Base-by-base conservation (phyloP, 2,329 filamentous ascomycete genomes). In the Teratosphaeriaceae sp. region DNA sequence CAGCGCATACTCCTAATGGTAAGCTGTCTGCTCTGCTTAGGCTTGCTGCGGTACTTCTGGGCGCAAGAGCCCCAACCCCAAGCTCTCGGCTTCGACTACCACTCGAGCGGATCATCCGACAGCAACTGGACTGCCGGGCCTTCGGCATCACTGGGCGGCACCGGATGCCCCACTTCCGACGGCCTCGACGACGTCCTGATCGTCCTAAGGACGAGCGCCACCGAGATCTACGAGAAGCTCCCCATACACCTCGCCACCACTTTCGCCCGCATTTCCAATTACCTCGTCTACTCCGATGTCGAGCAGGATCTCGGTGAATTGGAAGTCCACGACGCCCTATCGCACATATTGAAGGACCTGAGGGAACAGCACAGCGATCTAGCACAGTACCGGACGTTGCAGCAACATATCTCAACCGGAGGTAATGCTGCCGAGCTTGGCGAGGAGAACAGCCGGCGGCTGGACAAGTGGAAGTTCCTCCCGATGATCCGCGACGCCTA, bases 141-240 rank as follows among this genome's bases (percentile, higher is more conserved):
- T n/a, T n/a, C n/a, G n/a, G n/a, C n/a, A n/a, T n/a, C n/a, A n/a
- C n/a, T n/a, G n/a, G n/a, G n/a, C n/a, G n/a, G n/a, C n/a, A n/a
- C n/a, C n/a, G n/a, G n/a, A n/a, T n/a, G n/a, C n/a, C n/a, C 4
- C 22, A 16, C 22, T 18, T 40, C 34, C 13, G 24, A 37, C 3
- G 43, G 48, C 16, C 22, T 51, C 9, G 21, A 43, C 2, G 65
- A 78, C 50, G 56, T 78, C 41, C 70, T 77, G 47, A 67, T 79
- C 23, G 62, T 77, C 12, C 60, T 79, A 42, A 73, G 74, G 53
- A 78, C 75, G 24, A 13, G 74, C 43, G 73, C 74, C n/a, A 74
- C 72, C 11, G 74, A 78, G 50, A 66, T 72, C 5, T 59, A 64
- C 40, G 65, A 70, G 16, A 75, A 76, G 53, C 66, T 79, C 2